Evolutionary conservation across 164 flowering plant genomes (phyloP).

Genomic region (Vitis vinifera): ASM3070453v1 NC_081816.1:17859501-17860000

Average conservation of each 20-base stretch:
- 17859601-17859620: too few species aligned
- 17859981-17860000: too few species aligned
- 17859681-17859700: too few species aligned
- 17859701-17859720: too few species aligned
- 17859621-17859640: too few species aligned
- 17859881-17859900: conserved; percentile 37
- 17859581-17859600: conserved; percentile 63
- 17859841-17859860: conserved; percentile 22
- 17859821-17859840: conserved; percentile 22
- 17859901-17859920: conserved; percentile 25
- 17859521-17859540: conserved; percentile 92
- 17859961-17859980: too few species aligned
- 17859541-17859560: conserved; percentile 69
- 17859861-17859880: conserved; percentile 11
- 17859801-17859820: conserved; percentile 23
- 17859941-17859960: too few species aligned
- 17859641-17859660: too few species aligned
- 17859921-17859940: too few species aligned
- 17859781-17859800: conserved; percentile 13
- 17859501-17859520: conserved; percentile 93
- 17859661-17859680: too few species aligned
- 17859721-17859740: too few species aligned
- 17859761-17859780: conserved; percentile 10
- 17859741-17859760: too few species aligned
- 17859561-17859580: conserved; percentile 77